Evolutionary conservation across 768 basidiomycete genomes (phyloP).

Genomic region (Psilocybe subaeruginosa): DNA sequence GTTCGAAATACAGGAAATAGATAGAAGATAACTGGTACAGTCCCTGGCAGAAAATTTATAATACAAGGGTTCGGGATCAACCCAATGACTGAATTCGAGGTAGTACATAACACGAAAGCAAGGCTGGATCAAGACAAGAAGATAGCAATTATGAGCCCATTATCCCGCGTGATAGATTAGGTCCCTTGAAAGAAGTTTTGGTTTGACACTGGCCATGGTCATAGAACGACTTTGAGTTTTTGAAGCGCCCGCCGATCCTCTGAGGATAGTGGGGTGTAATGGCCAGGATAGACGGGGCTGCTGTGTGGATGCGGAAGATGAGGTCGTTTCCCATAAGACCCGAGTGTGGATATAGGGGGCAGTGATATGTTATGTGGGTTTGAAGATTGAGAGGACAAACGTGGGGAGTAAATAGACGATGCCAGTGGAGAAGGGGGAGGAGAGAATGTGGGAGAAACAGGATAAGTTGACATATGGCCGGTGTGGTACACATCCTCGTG

Average conservation of each 20-base stretch:
- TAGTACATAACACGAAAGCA: not conserved
- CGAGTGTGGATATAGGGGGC: slow-evolving; percentile 31
- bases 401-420: slow-evolving; percentile 17
- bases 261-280: slow-evolving; percentile 48
- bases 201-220: not conserved
- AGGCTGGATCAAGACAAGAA: not conserved
- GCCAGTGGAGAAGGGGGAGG: slow-evolving; percentile 16
- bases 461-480: slow-evolving; percentile 21
- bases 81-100: too few relatives aligned
- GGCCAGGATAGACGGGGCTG: slow-evolving; percentile 20
- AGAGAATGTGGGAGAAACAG: slow-evolving; percentile 17
- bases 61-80: too few relatives aligned
- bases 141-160: not conserved
- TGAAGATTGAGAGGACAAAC: slow-evolving; percentile 13
- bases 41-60: not conserved
- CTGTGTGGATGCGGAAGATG: slow-evolving; percentile 27
- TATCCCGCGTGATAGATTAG: not conserved
- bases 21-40: not conserved
- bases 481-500: slow-evolving; percentile 33
- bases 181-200: slow-evolving; percentile 16
- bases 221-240: slow-evolving; percentile 57
- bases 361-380: slow-evolving; percentile 17
- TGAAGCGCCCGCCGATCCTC: slow-evolving; percentile 64
- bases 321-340: slow-evolving; percentile 22
- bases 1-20: not conserved